Conservation (phyloP, 1,284 basidiomycete genomes). For the Phylloporus gajari region DNA sequence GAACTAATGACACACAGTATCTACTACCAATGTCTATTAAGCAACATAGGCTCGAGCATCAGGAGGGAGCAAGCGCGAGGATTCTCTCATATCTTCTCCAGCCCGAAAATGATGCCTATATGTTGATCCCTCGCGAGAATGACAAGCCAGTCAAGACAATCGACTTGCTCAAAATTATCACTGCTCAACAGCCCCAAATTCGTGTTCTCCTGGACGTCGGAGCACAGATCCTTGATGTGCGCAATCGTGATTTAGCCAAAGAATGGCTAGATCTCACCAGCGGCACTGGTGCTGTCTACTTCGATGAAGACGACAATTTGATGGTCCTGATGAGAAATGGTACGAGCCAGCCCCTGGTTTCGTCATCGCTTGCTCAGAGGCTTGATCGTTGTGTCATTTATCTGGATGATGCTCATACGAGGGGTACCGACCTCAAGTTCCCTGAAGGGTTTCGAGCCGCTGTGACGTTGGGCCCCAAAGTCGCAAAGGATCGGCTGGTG, state of each 20-base stretch:
- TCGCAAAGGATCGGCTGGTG: constrained; percentile 61
- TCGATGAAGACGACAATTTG: constrained; percentile 54
- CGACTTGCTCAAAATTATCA: not conserved
- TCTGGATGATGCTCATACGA: constrained; percentile 65
- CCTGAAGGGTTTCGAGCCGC: constrained; percentile 55
- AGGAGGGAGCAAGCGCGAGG: constrained; percentile 41
- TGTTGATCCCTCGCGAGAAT: constrained; percentile 13
- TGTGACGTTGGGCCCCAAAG: constrained; percentile 60
- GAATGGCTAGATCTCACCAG: constrained; percentile 52
- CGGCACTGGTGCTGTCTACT: constrained; percentile 56
- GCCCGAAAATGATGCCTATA: constrained; percentile 54
- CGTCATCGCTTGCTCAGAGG: constrained; percentile 54
- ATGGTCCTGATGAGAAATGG: constrained; percentile 53
- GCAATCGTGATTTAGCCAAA: constrained; percentile 51
- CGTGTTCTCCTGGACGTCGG: constrained; percentile 50
- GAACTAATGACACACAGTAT: constrained; percentile 27
- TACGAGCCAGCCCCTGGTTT: constrained; percentile 47
- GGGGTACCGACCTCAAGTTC: constrained; percentile 64
- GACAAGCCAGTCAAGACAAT: not conserved
- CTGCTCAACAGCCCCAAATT: not conserved
- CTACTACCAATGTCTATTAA: constrained; percentile 21
- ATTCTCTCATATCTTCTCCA: constrained; percentile 57
- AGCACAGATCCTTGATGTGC: constrained; percentile 62
- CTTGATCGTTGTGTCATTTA: constrained; percentile 58
- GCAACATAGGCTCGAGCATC: constrained; percentile 26